Evolutionary conservation across 345 rosid species (phyloP), one percentile per base, ranked within the genome.

Genomic region (Heritiera fomes): DNA sequence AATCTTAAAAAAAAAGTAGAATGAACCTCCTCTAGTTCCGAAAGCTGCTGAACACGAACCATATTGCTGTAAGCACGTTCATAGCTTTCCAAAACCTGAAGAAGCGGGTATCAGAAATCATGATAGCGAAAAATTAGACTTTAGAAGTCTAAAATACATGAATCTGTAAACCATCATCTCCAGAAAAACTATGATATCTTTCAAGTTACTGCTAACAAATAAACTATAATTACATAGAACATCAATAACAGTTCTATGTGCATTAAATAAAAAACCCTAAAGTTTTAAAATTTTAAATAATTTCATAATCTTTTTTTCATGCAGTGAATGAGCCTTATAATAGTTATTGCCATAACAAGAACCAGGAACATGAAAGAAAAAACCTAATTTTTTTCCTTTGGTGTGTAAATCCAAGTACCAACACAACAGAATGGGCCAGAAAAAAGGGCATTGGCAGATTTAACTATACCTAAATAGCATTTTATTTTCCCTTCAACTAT

Each of bases 21-120:
- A 80, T 75, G 79, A 73, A 96, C 99, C 99, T 96, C 99, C 85
- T 94, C 98, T 60, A 96, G 86, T 85, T 96, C 99, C 71, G 98
- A 90, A 47, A 96, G 91, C 89, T 92, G 99, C 87, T 96, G 99
- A 84, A 96, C 98, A 75, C 98, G 97, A 80, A 96, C 97, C 99
- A 96, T 94, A 83, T 96, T 94, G 85, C 71, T 89, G 79, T 96
- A 96, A 41, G 99, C 98, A 84, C 99, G 97, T 73, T 96, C 98
- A 79, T 96, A 96, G 87, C 99, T 96, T 86, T 94, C 98, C 84
- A 96, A 83, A 85, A 96, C 99, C 99, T 96, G 73, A 74, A 81
- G 71, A 90, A 34, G 12, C 9, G 20, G 47, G 63, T 32, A 47
- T n/a, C 47, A 34, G 38, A 34, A 56, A 43, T 56, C 63, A 65